These are phyloP conservation scores for Metroxylon sagu DNA, from an alignment of 176 grass and related monocot species.

Conservation along the genomic window DNA sequence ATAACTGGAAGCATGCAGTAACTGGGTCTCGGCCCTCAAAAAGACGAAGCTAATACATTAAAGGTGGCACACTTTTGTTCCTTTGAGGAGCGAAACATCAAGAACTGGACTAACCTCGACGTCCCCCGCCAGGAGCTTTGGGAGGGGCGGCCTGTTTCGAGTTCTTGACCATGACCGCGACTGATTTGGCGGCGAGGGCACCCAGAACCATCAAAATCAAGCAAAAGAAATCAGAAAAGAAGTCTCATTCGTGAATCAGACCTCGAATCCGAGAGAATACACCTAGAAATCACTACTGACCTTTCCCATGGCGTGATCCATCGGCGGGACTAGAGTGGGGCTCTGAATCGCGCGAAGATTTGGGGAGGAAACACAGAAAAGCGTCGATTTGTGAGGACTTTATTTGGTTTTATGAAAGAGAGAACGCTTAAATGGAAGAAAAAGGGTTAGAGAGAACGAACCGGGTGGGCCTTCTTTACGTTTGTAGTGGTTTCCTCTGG, in stretches of 20 bases:
- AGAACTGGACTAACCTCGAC: not conserved
- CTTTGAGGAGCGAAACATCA: not conserved
- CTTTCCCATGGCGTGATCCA: not conserved
- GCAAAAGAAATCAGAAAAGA: not conserved
- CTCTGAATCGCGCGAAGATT: not conserved
- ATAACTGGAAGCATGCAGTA: not conserved
- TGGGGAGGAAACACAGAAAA: not conserved
- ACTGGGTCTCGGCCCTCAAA: not conserved
- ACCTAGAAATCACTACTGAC: not conserved
- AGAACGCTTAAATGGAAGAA: not conserved
- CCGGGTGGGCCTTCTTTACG: conserved; percentile 20
- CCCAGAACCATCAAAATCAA: not conserved
- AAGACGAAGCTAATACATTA: not conserved
- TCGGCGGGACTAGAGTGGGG: not conserved
- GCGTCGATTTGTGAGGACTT: too few species aligned
- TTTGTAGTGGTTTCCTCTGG: conserved; percentile 29
- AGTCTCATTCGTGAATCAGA: not conserved
- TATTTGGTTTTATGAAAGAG: not conserved
- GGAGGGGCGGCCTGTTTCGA: not conserved
- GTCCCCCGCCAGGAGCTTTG: not conserved
- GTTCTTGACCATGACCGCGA: not conserved
- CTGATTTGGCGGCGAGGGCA: not conserved
- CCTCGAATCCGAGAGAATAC: not conserved
- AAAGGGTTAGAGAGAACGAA: not conserved
- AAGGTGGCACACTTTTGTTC: not conserved